Evolutionary conservation across 2,329 filamentous ascomycete species (phyloP).

Genomic region (Cladosporium oxysporum): DNA sequence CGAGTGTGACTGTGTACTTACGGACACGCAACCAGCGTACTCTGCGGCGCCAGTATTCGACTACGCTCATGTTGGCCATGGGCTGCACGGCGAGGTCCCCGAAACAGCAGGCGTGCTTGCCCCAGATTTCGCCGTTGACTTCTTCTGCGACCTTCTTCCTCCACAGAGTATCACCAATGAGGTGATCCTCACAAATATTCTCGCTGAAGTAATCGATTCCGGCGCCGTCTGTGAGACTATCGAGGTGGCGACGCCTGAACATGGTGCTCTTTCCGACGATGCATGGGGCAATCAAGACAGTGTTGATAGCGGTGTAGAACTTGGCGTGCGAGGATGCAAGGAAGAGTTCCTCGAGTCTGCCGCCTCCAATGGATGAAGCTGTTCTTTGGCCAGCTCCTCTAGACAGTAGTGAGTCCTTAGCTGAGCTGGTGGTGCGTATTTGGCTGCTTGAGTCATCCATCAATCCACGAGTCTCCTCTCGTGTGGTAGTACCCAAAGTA

Average conservation of each 20-base stretch:
- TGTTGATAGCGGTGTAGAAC: constrained; percentile 97
- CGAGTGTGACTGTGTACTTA: constrained; percentile 88
- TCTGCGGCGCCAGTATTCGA: constrained; percentile 75
- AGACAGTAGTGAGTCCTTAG: constrained; percentile 14
- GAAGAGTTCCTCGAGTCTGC: constrained; percentile 89
- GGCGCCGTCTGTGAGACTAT: constrained; percentile 64
- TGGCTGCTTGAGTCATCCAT: constrained; percentile 24
- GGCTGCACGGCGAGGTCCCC: constrained; percentile 91
- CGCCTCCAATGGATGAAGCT: constrained; percentile 59
- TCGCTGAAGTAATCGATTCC: constrained; percentile 93
- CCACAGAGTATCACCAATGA: constrained; percentile 93
- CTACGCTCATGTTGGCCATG: constrained; percentile 75
- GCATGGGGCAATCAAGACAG: constrained; percentile 85
- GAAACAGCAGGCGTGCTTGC: constrained; percentile 80
- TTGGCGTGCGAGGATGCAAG: constrained; percentile 93
- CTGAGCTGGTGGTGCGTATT: constrained; percentile 21
- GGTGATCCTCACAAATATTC: constrained; percentile 96
- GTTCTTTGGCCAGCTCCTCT: constrained; percentile 29
- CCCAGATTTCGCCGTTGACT: constrained; percentile 49
- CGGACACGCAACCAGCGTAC: constrained; percentile 89
- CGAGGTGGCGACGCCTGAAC: constrained; percentile 90
- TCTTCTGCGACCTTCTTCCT: constrained; percentile 56
- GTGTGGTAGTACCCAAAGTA: constrained; percentile 41
- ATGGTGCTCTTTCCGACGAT: constrained; percentile 97
- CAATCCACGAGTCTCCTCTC: constrained; percentile 30